Conservation (phyloP, 192 early-diverging fungal species). For the Podila epigama region DNA sequence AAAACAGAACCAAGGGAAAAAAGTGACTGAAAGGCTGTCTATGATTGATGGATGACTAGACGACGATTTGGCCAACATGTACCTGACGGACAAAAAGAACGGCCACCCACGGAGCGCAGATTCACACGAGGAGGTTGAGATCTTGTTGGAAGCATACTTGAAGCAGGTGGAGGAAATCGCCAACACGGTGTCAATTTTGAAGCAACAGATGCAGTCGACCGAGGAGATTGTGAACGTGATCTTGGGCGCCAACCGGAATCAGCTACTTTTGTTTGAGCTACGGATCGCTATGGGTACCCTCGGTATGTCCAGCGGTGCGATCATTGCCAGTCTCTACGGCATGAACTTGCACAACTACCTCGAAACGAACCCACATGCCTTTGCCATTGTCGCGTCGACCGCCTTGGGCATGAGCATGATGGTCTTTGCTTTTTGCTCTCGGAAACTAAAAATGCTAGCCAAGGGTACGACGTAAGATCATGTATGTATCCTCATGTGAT, state of each 20-base stretch:
- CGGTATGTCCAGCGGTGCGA: constrained; percentile 75
- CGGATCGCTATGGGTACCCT: constrained; percentile 82
- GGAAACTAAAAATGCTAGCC: constrained; percentile 32
- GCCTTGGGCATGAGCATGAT: constrained; percentile 44
- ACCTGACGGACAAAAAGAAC: constrained; percentile 80
- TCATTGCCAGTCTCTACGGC: constrained; percentile 82
- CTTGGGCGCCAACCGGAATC: constrained; percentile 85
- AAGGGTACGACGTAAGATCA: constrained; percentile 25
- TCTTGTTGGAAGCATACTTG: constrained; percentile 89
- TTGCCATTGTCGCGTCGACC: constrained; percentile 61
- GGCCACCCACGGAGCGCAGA: constrained; percentile 59
- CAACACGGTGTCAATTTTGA: constrained; percentile 71
- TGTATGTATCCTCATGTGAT: background rate
- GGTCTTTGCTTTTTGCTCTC: constrained; percentile 41
- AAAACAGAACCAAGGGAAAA: background rate
- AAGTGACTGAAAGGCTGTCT: background rate
- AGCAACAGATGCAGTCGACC: constrained; percentile 76
- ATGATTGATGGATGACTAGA: constrained; percentile 60
- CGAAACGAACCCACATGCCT: constrained; percentile 74
- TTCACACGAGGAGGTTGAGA: constrained; percentile 90
- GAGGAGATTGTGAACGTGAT: constrained; percentile 88
- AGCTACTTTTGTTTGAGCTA: constrained; percentile 85
- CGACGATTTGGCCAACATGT: constrained; percentile 92
- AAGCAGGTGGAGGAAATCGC: constrained; percentile 88
- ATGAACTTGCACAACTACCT: constrained; percentile 88